A percentile compares a stretch with the other conserved stretches of the same genome.
phyloP scores from a whole-genome alignment of 2,329 filamentous ascomycete species.

The Penicillium sp. region DNA sequence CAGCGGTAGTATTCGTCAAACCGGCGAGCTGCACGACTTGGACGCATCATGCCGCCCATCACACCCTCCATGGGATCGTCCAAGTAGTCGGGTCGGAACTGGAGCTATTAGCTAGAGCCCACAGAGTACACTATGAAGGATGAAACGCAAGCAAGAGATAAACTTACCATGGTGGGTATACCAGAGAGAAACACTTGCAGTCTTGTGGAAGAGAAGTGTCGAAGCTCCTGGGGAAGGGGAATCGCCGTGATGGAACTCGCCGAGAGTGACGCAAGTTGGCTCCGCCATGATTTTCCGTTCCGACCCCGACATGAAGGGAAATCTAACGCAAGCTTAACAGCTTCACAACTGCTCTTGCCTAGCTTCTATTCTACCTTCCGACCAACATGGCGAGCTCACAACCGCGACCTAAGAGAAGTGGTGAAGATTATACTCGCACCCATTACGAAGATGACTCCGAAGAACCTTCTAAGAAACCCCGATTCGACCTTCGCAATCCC shows the following conservation, averaged over 20 bases:
- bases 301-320: conserved; percentile 29
- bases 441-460: conserved; percentile 56
- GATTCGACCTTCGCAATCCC: conserved; percentile 92
- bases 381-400: conserved; percentile 55
- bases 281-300: conserved; percentile 40
- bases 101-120: conserved; percentile 15
- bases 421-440: conserved; percentile 72
- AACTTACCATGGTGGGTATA: conserved; percentile 25
- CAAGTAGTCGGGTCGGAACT: conserved; percentile 49
- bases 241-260: conserved; percentile 17
- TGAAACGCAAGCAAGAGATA: background rate
- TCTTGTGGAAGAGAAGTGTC: background rate
- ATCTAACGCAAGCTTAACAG: conserved; percentile 8
- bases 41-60: conserved; percentile 52
- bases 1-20: conserved; percentile 99
- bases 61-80: conserved; percentile 52
- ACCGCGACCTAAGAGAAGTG: conserved; percentile 75
- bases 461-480: conserved; percentile 67
- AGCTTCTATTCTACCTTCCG: background rate
- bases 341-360: conserved; percentile 1
- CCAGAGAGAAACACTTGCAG: background rate
- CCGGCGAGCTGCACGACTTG: conserved; percentile 57
- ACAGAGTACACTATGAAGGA: background rate
- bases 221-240: background rate
- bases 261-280: conserved; percentile 36